Conservation (phyloP, 768 basidiomycete genomes). For the Boletus tylopilopsis region DNA sequence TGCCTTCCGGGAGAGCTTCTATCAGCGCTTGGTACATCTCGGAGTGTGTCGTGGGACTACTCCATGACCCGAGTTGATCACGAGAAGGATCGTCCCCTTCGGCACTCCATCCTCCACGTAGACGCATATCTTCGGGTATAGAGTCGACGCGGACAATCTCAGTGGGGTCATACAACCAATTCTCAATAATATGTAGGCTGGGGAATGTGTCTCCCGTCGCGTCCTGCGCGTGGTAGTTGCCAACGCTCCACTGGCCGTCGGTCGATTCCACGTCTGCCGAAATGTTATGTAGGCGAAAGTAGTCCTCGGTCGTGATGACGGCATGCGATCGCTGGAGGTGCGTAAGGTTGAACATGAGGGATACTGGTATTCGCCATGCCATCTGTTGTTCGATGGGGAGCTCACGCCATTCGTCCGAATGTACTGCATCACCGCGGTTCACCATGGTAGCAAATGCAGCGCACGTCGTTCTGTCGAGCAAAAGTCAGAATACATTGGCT, state of each 20-base stretch:
- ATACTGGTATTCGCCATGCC: slow-evolving; percentile 34
- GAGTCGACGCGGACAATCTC: slow-evolving; percentile 35
- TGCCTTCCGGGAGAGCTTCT: slow-evolving; percentile 4
- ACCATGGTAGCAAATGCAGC: slow-evolving; percentile 42
- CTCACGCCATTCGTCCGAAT: slow-evolving; percentile 37
- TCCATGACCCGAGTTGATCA: slow-evolving; percentile 21
- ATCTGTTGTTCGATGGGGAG: slow-evolving; percentile 37
- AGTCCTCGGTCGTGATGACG: slow-evolving; percentile 40
- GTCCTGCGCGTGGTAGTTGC: slow-evolving; percentile 30
- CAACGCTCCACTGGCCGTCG: slow-evolving; percentile 36
- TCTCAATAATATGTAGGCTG: slow-evolving; percentile 34
- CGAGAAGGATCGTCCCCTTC: slow-evolving; percentile 12
- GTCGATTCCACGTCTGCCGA: slow-evolving; percentile 31
- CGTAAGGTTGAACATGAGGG: slow-evolving; percentile 42
- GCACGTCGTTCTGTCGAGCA: slow-evolving; percentile 30
- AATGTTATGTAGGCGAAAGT: slow-evolving; percentile 39
- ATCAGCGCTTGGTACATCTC: slow-evolving; percentile 18
- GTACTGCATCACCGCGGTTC: slow-evolving; percentile 40
- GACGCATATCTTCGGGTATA: slow-evolving; percentile 30
- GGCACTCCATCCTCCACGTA: slow-evolving; percentile 29
- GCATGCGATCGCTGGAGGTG: slow-evolving; percentile 34
- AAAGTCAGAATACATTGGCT: background rate
- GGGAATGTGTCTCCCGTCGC: slow-evolving; percentile 16
- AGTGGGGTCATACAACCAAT: slow-evolving; percentile 35
- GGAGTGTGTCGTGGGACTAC: slow-evolving; percentile 8